Evolutionary conservation across 2,329 filamentous ascomycete genomes (phyloP).

Genomic region (Thermothelomyces thermophilus): DNA sequence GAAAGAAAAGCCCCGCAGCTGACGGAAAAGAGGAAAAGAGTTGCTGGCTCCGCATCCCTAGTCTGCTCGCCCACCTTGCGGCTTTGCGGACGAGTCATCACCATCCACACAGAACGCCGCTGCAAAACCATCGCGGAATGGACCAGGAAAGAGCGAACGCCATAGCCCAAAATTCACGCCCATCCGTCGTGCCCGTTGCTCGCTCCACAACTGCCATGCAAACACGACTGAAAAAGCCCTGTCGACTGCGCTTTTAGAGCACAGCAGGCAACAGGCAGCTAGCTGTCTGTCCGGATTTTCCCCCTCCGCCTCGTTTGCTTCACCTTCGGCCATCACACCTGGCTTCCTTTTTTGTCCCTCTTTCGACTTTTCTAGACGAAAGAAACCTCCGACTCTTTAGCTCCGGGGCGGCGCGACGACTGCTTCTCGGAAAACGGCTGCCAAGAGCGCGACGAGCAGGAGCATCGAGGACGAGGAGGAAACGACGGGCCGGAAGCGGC

Average conservation of each 20-base stretch:
- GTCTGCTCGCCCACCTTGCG: background rate
- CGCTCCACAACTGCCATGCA: constrained; percentile 9
- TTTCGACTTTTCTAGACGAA: background rate
- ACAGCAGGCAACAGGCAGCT: background rate
- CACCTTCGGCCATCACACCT: background rate
- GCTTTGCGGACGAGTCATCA: too few species aligned
- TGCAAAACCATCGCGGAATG: background rate
- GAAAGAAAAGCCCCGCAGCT: constrained; percentile 16
- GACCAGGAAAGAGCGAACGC: constrained; percentile 1
- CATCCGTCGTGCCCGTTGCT: background rate
- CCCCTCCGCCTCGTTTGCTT: constrained; percentile 7
- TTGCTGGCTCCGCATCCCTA: constrained; percentile 7
- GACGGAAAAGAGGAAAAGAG: constrained; percentile 6
- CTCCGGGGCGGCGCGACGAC: constrained; percentile 8
- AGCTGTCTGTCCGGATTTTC: too few species aligned
- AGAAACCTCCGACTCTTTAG: background rate
- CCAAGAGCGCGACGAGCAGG: too few species aligned
- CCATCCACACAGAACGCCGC: too few species aligned
- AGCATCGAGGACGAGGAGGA: background rate
- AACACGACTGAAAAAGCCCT: background rate
- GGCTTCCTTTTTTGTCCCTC: background rate
- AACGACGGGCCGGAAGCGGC: background rate
- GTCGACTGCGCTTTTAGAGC: constrained; percentile 1
- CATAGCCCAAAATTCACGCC: background rate
- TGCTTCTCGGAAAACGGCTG: too few species aligned